These are phyloP conservation scores for Coemansia sp. DNA, from an alignment of 192 early-diverging fungal genomes.

Conservation along the genomic window DNA sequence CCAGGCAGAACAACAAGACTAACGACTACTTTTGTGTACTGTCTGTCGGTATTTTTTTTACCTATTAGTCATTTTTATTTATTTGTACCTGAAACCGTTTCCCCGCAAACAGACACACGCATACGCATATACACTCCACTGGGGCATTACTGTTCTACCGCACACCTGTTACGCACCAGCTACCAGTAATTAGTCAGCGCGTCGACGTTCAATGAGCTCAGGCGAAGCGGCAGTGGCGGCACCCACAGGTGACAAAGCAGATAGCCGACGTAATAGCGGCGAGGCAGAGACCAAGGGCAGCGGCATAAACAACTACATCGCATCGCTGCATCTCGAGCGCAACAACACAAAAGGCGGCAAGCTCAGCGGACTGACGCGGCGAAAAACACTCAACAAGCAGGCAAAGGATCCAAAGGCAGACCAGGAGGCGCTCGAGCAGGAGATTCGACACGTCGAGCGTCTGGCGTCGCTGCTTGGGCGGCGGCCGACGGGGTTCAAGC, in stretches of 20 bases:
- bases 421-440: slow-evolving; percentile 47
- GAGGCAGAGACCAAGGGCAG: not conserved
- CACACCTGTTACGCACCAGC: no score
- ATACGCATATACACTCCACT: no score
- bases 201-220: not conserved
- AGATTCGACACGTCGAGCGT: slow-evolving; percentile 44
- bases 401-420: slow-evolving; percentile 42
- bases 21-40: not conserved
- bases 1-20: no score
- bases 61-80: not conserved
- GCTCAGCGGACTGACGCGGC: slow-evolving; percentile 21
- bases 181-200: no score
- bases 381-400: slow-evolving; percentile 42
- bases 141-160: no score
- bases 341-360: slow-evolving; percentile 24
- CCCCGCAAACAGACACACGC: not conserved
- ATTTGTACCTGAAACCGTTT: not conserved
- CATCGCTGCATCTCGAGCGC: slow-evolving; percentile 43
- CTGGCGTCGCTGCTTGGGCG: slow-evolving; percentile 47
- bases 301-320: slow-evolving; percentile 30
- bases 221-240: not conserved
- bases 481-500: slow-evolving; percentile 41
- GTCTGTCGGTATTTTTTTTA: not conserved
- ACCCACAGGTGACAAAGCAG: not conserved
- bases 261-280: slow-evolving; percentile 3